Evolutionary conservation across 2,329 filamentous ascomycete species (phyloP), one percentile per base, ranked within the genome.

Genomic region (Zopfia rhizophila): DNA sequence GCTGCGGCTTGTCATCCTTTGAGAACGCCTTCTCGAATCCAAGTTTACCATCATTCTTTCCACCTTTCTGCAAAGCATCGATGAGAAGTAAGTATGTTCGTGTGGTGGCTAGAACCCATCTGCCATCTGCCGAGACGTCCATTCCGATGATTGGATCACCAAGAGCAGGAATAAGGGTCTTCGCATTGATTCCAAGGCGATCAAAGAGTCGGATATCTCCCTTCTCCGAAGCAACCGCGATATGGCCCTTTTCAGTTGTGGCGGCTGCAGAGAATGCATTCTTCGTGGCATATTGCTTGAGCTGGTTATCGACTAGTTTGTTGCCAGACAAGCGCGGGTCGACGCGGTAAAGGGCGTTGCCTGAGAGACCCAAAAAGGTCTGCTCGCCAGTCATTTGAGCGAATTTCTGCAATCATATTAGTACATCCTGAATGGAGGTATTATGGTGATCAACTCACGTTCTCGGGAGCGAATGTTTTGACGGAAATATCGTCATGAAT

Each of bases 1-100:
- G 94, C 63, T 96, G 91, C 2, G 94, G 94, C 73, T 99, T 99
- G 14, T 87, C 83, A 68, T 97, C 92, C 57, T 96, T 95, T 3
- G 89, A 86, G 64, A 99, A 99, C 0, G 90, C 80, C 70, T 89
- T 92, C 74, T 99, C 92, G 66, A 99, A 99, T 2, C 94, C 94
- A n/a, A 99, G 86, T 74, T 96, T 96, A 67, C 94, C 94, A 67
- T 94, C 91, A 56, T 97, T 96, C 80, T 97, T 97, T 70, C 94
- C 94, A 1, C 87, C 83, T 67, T 94, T 91, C 67, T 99, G 94
- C 60, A 93, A 75, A 0, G 91, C 85, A 66, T 99, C 94, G 53
- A 99, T 91, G 51, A 99, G 87, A 6, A 99, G 84, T 10, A 99
- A 84, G 69, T 97, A 99, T 3, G 93, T 99, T 32, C 89, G 86